Percentiles rank a stretch among this genome's conserved stretches.
These are phyloP conservation scores for Eucalyptus erythrocorys DNA, from an alignment of 345 rosid species.

Conservation along the genomic window DNA sequence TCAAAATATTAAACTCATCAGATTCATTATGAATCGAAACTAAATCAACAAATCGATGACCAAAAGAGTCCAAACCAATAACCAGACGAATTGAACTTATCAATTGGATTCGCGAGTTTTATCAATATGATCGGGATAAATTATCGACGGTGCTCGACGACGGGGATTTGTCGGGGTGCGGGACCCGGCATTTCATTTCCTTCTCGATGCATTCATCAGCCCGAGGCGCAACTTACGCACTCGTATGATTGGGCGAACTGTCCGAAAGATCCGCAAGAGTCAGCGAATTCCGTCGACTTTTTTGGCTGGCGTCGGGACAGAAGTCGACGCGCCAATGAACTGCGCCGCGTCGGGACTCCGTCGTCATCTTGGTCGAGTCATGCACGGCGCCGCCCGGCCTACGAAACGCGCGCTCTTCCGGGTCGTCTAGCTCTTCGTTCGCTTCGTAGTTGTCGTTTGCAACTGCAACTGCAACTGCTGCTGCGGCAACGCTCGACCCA, in stretches of 20 bases:
- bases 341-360: background rate
- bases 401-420: background rate
- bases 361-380: background rate
- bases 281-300: too few species aligned
- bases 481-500: background rate
- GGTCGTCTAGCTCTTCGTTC: background rate
- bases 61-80: background rate
- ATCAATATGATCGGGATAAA: too few species aligned
- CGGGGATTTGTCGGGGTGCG: background rate
- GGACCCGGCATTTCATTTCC: background rate
- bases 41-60: background rate
- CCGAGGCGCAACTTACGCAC: fast-evolving
- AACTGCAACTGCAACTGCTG: background rate
- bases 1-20: background rate
- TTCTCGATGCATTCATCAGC: fast-evolving
- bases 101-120: background rate
- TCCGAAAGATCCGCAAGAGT: background rate
- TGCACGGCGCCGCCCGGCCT: background rate
- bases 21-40: too few species aligned
- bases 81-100: background rate
- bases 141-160: too few species aligned
- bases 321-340: background rate
- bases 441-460: background rate
- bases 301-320: background rate
- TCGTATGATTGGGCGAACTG: background rate